These are phyloP conservation scores for Yarrowia porcina DNA, from an alignment of 805 yeast species.

Conservation along the genomic window DNA sequence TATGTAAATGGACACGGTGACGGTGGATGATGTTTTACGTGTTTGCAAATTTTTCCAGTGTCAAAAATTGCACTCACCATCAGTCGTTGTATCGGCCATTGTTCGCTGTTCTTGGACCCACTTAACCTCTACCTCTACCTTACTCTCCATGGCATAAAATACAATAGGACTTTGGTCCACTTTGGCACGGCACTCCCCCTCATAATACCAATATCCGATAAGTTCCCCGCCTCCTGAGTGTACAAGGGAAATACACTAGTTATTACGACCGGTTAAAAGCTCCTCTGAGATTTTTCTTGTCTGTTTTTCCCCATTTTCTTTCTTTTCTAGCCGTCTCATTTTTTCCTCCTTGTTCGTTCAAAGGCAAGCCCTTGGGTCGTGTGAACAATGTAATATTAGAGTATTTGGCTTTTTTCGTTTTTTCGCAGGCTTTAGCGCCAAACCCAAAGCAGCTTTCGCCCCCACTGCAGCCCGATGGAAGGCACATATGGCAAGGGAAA, in stretches of 20 bases:
- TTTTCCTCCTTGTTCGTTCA: no score
- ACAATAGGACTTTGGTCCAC: no score
- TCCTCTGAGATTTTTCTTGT: not conserved
- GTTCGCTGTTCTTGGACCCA: no score
- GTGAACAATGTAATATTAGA: constrained; percentile 12
- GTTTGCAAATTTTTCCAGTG: no score
- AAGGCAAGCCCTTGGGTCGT: not conserved
- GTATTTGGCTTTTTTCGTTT: not conserved
- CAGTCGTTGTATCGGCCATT: no score
- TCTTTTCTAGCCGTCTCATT: not conserved
- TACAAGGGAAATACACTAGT: no score
- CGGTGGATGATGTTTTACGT: no score
- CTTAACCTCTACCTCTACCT: not conserved
- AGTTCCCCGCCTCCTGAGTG: not conserved
- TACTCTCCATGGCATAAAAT: not conserved
- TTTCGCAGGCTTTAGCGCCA: constrained; percentile 2
- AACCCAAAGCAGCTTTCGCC: not conserved
- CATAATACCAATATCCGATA: not conserved
- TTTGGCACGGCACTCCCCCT: not conserved
- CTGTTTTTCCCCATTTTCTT: not conserved
- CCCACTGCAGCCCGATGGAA: constrained; percentile 19
- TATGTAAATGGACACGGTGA: no score
- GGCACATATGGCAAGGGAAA: constrained; percentile 14
- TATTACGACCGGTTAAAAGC: no score
- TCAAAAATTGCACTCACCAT: no score